Percentiles rank a stretch among this genome's conserved stretches.
Evolutionary conservation across 164 flowering plant species (phyloP).

Genomic region (Paratinospora sagittata): DNA sequence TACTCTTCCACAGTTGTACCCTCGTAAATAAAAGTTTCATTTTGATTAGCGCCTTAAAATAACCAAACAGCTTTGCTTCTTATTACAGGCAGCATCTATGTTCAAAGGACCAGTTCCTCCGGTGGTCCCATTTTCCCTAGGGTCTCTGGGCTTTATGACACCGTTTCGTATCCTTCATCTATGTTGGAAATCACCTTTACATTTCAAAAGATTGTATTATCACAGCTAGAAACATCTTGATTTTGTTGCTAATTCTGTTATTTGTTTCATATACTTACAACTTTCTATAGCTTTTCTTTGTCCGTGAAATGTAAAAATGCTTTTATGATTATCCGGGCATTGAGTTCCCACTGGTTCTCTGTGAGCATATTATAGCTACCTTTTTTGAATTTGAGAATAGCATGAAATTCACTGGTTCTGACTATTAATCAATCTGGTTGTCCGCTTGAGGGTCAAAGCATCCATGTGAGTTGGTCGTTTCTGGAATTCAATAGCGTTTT

Average conservation of each 20-base stretch:
- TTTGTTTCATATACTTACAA: background rate
- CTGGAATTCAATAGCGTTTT: too few relatives aligned
- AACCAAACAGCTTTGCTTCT: constrained; percentile 3
- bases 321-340: background rate
- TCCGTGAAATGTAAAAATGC: background rate
- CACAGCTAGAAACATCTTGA: background rate
- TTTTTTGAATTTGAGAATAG: too few relatives aligned
- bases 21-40: too few relatives aligned
- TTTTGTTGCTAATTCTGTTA: background rate
- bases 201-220: background rate
- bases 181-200: background rate
- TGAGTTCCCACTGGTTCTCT: background rate
- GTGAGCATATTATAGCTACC: too few relatives aligned
- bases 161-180: constrained; percentile 84
- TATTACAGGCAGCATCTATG: constrained; percentile 92
- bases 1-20: too few relatives aligned
- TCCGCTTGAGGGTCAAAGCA: too few relatives aligned
- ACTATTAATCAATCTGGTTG: too few relatives aligned
- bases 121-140: constrained; percentile 82
- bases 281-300: background rate
- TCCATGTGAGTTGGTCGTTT: too few relatives aligned
- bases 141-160: constrained; percentile 98
- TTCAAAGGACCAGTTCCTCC: constrained; percentile 99
- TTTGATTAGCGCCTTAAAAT: background rate
- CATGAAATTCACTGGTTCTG: too few relatives aligned